A percentile compares a stretch with the other conserved stretches of the same genome.
Conservation (phyloP, 2,329 filamentous ascomycete species). For the Xylariaceae sp. region DNA sequence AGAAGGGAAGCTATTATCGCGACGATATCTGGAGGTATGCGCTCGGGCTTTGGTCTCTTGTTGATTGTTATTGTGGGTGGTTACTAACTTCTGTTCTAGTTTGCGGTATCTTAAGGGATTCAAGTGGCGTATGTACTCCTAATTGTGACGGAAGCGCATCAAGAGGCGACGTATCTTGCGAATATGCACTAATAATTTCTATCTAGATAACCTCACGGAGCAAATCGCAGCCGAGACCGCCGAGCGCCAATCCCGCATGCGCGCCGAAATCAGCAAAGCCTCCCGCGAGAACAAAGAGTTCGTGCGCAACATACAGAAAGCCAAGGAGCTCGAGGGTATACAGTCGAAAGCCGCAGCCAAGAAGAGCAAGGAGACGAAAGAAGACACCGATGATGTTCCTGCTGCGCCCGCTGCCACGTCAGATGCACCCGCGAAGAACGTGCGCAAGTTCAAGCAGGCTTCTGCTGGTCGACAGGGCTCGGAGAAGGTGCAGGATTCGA, state of each 20-base stretch:
- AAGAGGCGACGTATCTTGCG: too few relatives aligned
- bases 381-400: conserved; percentile 2
- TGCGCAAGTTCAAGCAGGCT: conserved; percentile 30
- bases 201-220: conserved; percentile 59
- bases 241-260: conserved; percentile 67
- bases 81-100: conserved; percentile 5
- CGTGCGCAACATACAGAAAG: conserved; percentile 70
- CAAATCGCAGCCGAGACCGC: conserved; percentile 79
- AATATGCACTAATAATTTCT: too few relatives aligned
- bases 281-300: conserved; percentile 78
- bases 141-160: background rate
- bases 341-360: conserved; percentile 53
- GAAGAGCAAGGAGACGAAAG: conserved; percentile 30
- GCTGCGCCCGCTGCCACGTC: too few relatives aligned
- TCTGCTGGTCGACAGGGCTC: conserved; percentile 26
- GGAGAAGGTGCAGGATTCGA: conserved; percentile 28
- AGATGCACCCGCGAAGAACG: conserved; percentile 11
- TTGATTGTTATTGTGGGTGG: background rate
- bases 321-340: conserved; percentile 74
- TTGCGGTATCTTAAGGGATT: conserved; percentile 75
- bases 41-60: background rate
- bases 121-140: conserved; percentile 56
- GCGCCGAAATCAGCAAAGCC: conserved; percentile 70
- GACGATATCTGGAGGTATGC: conserved; percentile 74
- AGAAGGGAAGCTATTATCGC: conserved; percentile 77